Conservation (phyloP, 2,329 filamentous ascomycete species). For the Cylindrodendrum hubeiense region DNA sequence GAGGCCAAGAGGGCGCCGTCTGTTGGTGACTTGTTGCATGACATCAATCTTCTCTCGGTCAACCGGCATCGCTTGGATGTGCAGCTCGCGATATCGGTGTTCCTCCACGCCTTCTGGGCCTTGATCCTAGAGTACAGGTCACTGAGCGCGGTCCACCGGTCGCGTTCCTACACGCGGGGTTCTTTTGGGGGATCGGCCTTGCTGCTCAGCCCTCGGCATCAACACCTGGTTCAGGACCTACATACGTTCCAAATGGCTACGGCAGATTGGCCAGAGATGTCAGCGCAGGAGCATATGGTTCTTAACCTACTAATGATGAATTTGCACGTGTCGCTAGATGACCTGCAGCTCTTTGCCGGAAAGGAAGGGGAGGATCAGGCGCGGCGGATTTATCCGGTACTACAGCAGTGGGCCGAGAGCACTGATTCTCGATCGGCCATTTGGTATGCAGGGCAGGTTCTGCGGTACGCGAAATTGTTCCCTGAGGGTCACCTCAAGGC, state of each 20-base stretch:
- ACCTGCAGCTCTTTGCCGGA: conserved; percentile 76
- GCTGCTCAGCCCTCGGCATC: conserved; percentile 67
- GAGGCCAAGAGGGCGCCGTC: conserved; percentile 61
- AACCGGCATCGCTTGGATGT: conserved; percentile 66
- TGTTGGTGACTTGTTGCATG: conserved; percentile 67
- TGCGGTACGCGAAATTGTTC: conserved; percentile 70
- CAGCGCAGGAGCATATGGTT: conserved; percentile 61
- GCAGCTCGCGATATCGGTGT: conserved; percentile 68
- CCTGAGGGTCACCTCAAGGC: conserved; percentile 68
- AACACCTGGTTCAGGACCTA: conserved; percentile 72
- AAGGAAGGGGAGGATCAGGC: conserved; percentile 77
- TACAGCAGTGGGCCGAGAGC: conserved; percentile 70
- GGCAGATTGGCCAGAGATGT: conserved; percentile 57
- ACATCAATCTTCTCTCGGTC: conserved; percentile 64
- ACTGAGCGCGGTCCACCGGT: conserved; percentile 62
- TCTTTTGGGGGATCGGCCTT: conserved; percentile 55
- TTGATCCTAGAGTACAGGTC: conserved; percentile 76
- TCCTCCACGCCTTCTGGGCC: conserved; percentile 74
- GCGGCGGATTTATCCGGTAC: conserved; percentile 66
- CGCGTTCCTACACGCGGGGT: conserved; percentile 60
- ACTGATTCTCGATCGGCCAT: conserved; percentile 69
- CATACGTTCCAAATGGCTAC: conserved; percentile 60
- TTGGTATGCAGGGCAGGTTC: conserved; percentile 76
- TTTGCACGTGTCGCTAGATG: conserved; percentile 73
- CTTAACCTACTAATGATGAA: conserved; percentile 71